phyloP scores from a whole-genome alignment of 1,284 basidiomycete species.

The Kwoniella shivajii region DNA sequence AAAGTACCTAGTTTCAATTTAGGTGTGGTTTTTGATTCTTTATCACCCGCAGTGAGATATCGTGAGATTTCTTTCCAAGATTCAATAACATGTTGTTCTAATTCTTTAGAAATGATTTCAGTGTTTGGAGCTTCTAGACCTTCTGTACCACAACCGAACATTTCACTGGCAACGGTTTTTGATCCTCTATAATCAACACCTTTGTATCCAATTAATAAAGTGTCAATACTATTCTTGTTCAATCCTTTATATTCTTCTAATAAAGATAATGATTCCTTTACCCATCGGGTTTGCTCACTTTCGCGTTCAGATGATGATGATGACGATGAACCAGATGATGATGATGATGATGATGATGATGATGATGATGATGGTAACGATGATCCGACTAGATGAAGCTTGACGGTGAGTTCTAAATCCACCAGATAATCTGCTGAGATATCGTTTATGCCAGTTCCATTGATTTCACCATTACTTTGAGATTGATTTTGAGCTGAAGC shows the following conservation, averaged over 20 bases:
- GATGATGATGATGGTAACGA: background rate
- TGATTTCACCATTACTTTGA: background rate
- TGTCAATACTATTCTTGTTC: conserved; percentile 30
- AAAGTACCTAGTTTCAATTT: conserved; percentile 33
- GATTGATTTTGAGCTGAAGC: background rate
- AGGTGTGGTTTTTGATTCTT: background rate
- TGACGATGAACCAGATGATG: background rate
- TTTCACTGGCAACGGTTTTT: conserved; percentile 20
- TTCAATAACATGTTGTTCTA: conserved; percentile 20
- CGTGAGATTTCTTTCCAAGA: background rate
- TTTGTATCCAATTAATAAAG: conserved; percentile 46
- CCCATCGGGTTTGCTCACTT: conserved; percentile 12
- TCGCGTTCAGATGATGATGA: background rate
- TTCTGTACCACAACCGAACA: conserved; percentile 32
- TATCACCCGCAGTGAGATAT: too few relatives aligned
- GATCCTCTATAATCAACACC: conserved; percentile 47
- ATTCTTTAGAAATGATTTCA: conserved; percentile 12
- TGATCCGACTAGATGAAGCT: conserved; percentile 41
- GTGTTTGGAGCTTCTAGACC: conserved; percentile 18
- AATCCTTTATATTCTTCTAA: conserved; percentile 37
- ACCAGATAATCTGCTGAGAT: background rate
- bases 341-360: background rate
- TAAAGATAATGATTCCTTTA: conserved; percentile 29
- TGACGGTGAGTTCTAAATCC: conserved; percentile 50
- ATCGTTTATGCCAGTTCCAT: background rate